Percentiles rank a stretch among this genome's conserved stretches.
Evolutionary conservation across 1,139 yeast genomes (phyloP).

Genomic region (Candida glucosophila): DNA sequence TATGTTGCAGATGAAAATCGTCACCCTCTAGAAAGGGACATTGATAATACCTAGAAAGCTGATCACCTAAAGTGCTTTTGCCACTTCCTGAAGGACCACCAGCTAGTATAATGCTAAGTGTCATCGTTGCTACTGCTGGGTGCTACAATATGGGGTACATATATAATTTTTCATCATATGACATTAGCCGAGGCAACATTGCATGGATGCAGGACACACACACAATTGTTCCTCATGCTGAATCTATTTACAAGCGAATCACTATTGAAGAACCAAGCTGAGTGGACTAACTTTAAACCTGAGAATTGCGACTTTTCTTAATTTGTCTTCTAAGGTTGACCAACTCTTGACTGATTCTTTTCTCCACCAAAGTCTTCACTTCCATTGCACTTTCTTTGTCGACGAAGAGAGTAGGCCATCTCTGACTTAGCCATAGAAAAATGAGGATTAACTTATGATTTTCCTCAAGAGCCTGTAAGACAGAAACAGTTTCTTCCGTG

Average conservation of each 20-base stretch:
- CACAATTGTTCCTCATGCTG: too few relatives aligned
- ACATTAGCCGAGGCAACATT: too few relatives aligned
- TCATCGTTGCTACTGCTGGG: too few relatives aligned
- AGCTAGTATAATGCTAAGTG: constrained; percentile 36
- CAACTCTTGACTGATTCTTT: constrained; percentile 56
- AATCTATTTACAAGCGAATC: too few relatives aligned
- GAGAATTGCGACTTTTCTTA: constrained; percentile 8
- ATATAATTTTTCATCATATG: too few relatives aligned
- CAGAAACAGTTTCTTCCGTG: constrained; percentile 19
- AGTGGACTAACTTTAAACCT: too few relatives aligned
- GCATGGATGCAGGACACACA: too few relatives aligned
- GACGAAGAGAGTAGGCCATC: constrained; percentile 76
- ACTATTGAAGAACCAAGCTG: too few relatives aligned
- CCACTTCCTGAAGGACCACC: constrained; percentile 98
- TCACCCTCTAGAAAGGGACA: constrained; percentile 82
- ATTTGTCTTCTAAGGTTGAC: constrained; percentile 28
- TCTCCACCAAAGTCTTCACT: constrained; percentile 56
- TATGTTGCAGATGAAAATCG: constrained; percentile 60
- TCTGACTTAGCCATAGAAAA: constrained; percentile 78
- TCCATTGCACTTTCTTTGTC: constrained; percentile 71
- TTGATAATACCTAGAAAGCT: constrained; percentile 32
- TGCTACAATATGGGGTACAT: too few relatives aligned
- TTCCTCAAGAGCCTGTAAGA: constrained; percentile 50
- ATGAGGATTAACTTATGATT: constrained; percentile 62
- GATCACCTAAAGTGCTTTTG: constrained; percentile 68